Percentiles rank a stretch among this genome's conserved stretches.
Conservation (phyloP, 495 filamentous ascomycete genomes). For the Penicillium argentinense region DNA sequence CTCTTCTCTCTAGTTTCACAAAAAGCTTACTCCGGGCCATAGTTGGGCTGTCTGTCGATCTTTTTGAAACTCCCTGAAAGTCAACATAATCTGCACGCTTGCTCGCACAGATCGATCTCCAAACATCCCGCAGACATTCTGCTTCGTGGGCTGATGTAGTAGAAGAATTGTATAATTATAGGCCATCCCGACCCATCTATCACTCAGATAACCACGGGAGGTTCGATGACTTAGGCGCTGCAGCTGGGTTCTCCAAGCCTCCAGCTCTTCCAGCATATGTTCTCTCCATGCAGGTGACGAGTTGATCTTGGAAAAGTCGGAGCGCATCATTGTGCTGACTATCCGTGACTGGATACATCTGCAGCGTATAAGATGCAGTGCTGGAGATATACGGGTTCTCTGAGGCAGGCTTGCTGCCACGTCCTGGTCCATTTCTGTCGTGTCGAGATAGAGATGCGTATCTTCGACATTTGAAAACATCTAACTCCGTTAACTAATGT, state of each 20-base stretch:
- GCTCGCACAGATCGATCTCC: conserved; percentile 15
- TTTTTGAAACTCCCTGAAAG: conserved; percentile 23
- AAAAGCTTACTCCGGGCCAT: conserved; percentile 21
- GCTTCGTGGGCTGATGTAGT: conserved; percentile 17
- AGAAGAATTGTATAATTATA: conserved; percentile 23
- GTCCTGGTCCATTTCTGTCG: background rate
- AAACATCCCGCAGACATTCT: conserved; percentile 9
- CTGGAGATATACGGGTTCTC: conserved; percentile 20
- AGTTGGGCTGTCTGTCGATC: conserved; percentile 23
- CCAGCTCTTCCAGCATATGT: conserved; percentile 19
- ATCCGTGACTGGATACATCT: conserved; percentile 24
- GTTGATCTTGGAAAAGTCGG: conserved; percentile 12
- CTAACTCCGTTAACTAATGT: conserved; percentile 6
- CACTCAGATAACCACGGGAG: conserved; percentile 17
- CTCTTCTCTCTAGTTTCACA: too few relatives aligned
- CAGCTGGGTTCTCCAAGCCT: conserved; percentile 18
- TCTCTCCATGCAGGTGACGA: conserved; percentile 14
- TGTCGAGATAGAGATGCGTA: conserved; percentile 6
- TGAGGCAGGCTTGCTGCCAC: conserved; percentile 2
- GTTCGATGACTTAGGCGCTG: conserved; percentile 14
- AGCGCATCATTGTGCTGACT: conserved; percentile 19
- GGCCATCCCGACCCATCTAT: conserved; percentile 25
- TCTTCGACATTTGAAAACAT: conserved; percentile 23
- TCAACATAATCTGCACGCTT: conserved; percentile 14
- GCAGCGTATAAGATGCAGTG: conserved; percentile 21